Evolutionary conservation across 768 basidiomycete species (phyloP).

Genomic region (Boletus vinaceobasis): DNA sequence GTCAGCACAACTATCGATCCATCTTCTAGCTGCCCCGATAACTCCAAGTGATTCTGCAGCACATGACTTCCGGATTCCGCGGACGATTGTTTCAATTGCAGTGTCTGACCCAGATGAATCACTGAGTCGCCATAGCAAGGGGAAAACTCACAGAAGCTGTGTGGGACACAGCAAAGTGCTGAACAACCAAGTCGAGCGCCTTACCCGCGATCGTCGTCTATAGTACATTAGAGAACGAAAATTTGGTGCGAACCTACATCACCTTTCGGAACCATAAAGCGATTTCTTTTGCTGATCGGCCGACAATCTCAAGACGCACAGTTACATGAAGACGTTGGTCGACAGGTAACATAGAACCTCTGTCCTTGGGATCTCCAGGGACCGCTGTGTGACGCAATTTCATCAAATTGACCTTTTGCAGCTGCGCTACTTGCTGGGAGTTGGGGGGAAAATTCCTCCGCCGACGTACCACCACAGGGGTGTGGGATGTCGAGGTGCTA

Average conservation of each 20-base stretch:
- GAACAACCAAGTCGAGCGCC: conserved; percentile 54
- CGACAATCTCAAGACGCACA: conserved; percentile 31
- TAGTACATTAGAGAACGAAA: conserved; percentile 3
- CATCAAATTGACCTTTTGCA: conserved; percentile 62
- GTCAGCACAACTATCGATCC: conserved; percentile 35
- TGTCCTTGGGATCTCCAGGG: conserved; percentile 61
- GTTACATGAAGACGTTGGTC: conserved; percentile 60
- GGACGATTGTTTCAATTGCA: conserved; percentile 36
- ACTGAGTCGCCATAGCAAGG: background rate
- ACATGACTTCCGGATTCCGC: conserved; percentile 23
- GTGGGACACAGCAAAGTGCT: conserved; percentile 15
- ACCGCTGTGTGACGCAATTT: conserved; percentile 70
- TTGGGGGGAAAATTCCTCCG: conserved; percentile 40
- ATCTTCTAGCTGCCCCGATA: conserved; percentile 54
- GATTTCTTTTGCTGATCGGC: conserved; percentile 36
- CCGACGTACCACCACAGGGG: conserved; percentile 28
- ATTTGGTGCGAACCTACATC: background rate
- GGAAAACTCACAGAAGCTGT: conserved; percentile 12
- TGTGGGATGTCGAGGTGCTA: conserved; percentile 11
- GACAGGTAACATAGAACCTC: conserved; percentile 40
- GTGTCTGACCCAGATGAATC: conserved; percentile 37
- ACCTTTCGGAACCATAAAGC: conserved; percentile 76
- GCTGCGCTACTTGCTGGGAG: conserved; percentile 51
- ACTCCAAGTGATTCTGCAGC: conserved; percentile 47
- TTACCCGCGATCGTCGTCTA: conserved; percentile 57